Base-by-base conservation (phyloP, 106 monocot species). In the Apostasia ramifera region DNA sequence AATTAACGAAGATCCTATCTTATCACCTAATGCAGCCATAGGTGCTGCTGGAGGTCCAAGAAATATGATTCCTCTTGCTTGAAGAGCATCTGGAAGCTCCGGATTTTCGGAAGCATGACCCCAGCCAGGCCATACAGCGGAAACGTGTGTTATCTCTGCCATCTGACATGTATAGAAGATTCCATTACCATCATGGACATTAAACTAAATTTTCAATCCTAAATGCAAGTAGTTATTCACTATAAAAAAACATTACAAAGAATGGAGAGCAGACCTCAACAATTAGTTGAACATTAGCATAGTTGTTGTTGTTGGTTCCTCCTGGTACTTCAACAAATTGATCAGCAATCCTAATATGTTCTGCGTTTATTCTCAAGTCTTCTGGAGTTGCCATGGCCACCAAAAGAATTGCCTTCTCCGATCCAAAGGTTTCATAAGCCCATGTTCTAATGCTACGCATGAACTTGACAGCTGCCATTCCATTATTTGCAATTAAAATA, bases 101-200 rank as follows among this genome's bases (percentile, higher is more conserved):
- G 98, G 98, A 58, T 90, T 98, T 79, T 98, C 98, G 8, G 98
- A 98, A 47, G 98, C 98, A 76, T 98, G 98, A 46, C 98, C 98
- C 98, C 98, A 98, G 61, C 98, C 98, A 74, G 98, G 98, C 98
- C 98, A 98, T 46, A 98, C 98, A 71, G 98, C 98, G 66, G 89
- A 87, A 74, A 98, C 98, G 68, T 49, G 84, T 60, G 98, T 93
- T 75, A 86, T 83, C 69, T 98, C 98, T 71, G 98, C 98, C 67
- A 88, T 79, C 98, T 98, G 79, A 47, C 8, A 70, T 5, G 45
- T 40, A 56, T 65, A 10, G 65, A 44, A 26, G 26, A 26, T 26
- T 26, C 26, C 26, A 26, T 26, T 26, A 26, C 26, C 26, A 26
- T 26, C 26, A 26, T 26, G 26, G 26, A 26, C 26, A 26, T 26